phyloP scores from a whole-genome alignment of 495 filamentous ascomycete genomes.

The Aspergillus carlsbadensis region DNA sequence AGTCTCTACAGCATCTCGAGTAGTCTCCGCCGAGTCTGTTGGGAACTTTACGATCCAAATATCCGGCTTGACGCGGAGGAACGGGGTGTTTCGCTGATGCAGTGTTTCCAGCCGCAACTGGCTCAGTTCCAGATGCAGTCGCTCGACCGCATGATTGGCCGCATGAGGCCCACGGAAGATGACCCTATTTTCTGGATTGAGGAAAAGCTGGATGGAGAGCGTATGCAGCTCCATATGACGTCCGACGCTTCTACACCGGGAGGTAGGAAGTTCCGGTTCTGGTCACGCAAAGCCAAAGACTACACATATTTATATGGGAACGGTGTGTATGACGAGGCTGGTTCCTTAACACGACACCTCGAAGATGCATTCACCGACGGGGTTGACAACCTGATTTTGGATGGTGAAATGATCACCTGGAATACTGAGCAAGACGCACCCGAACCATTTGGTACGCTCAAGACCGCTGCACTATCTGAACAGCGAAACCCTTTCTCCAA shows the following conservation, averaged over 20 bases:
- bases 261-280: conserved; percentile 78
- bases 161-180: conserved; percentile 66
- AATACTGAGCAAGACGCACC: conserved; percentile 83
- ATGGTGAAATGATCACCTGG: conserved; percentile 99
- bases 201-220: conserved; percentile 94
- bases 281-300: conserved; percentile 95
- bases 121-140: conserved; percentile 92
- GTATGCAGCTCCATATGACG: conserved; percentile 95
- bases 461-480: conserved; percentile 82
- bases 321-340: conserved; percentile 69
- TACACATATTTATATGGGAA: conserved; percentile 94
- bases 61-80: conserved; percentile 74
- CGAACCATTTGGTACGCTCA: conserved; percentile 88
- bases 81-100: conserved; percentile 78
- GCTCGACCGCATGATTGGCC: conserved; percentile 76
- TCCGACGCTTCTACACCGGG: conserved; percentile 65
- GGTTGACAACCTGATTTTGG: conserved; percentile 84
- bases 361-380: conserved; percentile 73
- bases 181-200: conserved; percentile 91
- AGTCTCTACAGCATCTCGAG: conserved; percentile 88
- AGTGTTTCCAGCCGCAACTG: conserved; percentile 95
- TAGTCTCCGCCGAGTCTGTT: conserved; percentile 86
- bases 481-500: conserved; percentile 73
- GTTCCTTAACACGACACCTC: conserved; percentile 78
- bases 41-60: conserved; percentile 82